Conservation (phyloP, 768 basidiomycete species). For the Boletus rubroflammeus region DNA sequence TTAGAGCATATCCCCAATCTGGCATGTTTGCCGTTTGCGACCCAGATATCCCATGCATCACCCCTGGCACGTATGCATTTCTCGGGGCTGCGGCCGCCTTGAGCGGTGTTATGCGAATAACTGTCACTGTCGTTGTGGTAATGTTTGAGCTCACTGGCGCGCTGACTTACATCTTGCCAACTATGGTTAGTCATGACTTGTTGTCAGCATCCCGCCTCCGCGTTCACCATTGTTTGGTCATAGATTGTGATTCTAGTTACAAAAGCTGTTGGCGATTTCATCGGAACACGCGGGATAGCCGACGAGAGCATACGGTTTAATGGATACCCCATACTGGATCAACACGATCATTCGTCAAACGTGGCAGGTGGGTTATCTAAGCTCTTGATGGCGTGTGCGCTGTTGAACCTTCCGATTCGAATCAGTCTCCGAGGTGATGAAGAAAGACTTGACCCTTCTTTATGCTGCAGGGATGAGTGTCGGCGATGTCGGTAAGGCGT, state of each 20-base stretch:
- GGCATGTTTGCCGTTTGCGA: constrained; percentile 89
- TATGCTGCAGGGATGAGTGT: constrained; percentile 73
- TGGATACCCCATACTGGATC: constrained; percentile 95
- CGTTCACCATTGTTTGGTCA: constrained; percentile 11
- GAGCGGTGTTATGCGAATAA: constrained; percentile 95
- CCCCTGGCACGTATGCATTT: constrained; percentile 97
- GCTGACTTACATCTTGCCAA: constrained; percentile 93
- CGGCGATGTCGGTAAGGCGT: constrained; percentile 67
- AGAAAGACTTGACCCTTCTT: constrained; percentile 70
- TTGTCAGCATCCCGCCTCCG: constrained; percentile 3
- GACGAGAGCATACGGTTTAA: constrained; percentile 98
- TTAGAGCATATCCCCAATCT: constrained; percentile 74
- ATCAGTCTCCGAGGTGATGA: constrained; percentile 88
- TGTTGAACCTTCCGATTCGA: constrained; percentile 1
- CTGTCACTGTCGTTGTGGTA: constrained; percentile 96
- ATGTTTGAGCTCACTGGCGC: constrained; percentile 99
- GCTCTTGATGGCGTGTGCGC: constrained; percentile 1
- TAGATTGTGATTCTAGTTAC: constrained; percentile 96
- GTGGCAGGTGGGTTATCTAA: constrained; percentile 64
- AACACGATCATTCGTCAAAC: constrained; percentile 90
- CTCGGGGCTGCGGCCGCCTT: constrained; percentile 95
- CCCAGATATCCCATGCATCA: constrained; percentile 94
- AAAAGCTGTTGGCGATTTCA: constrained; percentile 93
- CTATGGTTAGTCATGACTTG: constrained; percentile 65
- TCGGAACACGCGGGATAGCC: constrained; percentile 91